Base-by-base conservation (phyloP, 257 asterid genomes). In the Solanum sitiens region DNA sequence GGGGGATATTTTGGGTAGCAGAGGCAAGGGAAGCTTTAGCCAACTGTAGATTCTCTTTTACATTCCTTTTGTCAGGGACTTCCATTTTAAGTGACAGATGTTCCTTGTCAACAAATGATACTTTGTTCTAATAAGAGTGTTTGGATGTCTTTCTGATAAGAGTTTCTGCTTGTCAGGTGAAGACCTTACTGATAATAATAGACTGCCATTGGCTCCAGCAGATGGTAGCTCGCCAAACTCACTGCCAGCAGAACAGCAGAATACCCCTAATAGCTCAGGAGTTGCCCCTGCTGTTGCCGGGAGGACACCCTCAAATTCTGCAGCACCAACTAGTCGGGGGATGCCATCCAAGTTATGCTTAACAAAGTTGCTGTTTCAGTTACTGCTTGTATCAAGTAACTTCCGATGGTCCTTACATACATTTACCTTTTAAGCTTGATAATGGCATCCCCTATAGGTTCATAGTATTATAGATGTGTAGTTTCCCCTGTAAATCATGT, bases 171-270 rank as follows among this genome's bases (percentile, higher is more conserved):
- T 74, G 85, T 89, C 94, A 94, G 98, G 98, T 90, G 89, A 93
- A 86, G 96, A 94, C 92, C 90, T 90, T 21, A 44, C 87, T 77
- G 87, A 90, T 56, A 92, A 90, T 27, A 89, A 89, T 70, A 79
- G 89, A 79, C 86, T 87, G 86, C 94, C 95, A 11, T 85, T 89
- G 83, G 89, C 91, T 89, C 91, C 94, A 88, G 87, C 93, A 45
- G 91, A 83, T 82, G 91, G 92, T 87, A 91, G 87, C 91, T 94
- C 95, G 39, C 89, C 96, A 23, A 93, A 90, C 86, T 88, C 97
- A 82, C 89, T 95, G 91, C 98, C 98, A 39, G 86, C 97, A 86
- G 93, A 90, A 89, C 97, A 95, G 92, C 98, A 94, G 86, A 93
- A 91, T 63, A 85, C 91, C 10, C 93, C 98, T 13, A 93, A 90